Conservation (phyloP, 2,329 filamentous ascomycete genomes). For the Aureobasidium sp. region DNA sequence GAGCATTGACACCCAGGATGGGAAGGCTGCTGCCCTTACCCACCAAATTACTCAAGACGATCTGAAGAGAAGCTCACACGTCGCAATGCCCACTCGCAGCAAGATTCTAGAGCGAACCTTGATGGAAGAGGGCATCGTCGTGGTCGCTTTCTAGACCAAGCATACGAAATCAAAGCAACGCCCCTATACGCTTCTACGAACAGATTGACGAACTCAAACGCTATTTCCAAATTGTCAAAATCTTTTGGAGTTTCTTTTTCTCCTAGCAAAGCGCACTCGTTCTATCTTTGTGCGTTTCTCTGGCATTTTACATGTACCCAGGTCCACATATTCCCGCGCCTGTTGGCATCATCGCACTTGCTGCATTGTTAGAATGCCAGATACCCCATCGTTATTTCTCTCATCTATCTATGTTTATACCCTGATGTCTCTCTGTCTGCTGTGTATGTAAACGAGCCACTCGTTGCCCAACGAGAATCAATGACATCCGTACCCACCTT, state of each 20-base stretch:
- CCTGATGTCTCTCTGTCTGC: neutral
- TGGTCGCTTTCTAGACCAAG: neutral
- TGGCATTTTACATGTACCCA: too few relatives aligned
- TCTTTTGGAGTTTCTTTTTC: neutral
- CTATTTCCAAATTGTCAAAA: neutral
- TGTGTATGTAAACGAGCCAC: neutral
- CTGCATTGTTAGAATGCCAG: neutral
- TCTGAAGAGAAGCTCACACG: neutral
- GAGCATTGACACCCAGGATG: neutral
- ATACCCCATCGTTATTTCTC: neutral
- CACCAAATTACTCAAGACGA: neutral
- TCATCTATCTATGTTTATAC: neutral
- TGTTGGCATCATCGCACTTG: neutral
- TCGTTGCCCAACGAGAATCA: neutral
- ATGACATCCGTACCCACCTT: neutral
- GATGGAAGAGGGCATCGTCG: constrained; percentile 3
- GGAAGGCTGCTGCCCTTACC: neutral
- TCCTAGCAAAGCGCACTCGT: neutral
- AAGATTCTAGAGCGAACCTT: constrained; percentile 1
- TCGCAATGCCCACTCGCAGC: neutral
- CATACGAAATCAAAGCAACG: neutral
- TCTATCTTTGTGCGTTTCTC: too few relatives aligned
- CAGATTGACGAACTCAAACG: neutral
- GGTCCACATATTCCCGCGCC: too few relatives aligned
- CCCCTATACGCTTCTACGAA: neutral